Conservation (phyloP, 331 rosid genomes). For the Malus hybrid region DNA sequence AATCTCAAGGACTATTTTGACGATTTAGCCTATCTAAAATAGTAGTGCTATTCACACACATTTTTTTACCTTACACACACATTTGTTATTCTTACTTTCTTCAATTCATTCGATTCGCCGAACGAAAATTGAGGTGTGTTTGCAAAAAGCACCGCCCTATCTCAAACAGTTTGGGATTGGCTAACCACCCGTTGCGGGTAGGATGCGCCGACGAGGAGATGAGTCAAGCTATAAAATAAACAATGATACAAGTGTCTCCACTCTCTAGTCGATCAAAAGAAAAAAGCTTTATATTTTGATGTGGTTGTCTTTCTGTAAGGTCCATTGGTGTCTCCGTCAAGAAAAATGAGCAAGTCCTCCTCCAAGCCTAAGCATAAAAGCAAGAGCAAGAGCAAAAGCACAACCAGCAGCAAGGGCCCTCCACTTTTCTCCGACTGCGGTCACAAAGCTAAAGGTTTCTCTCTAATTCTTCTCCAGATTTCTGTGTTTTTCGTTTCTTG, state of each 20-base stretch:
- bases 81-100: too few relatives aligned
- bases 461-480: neutral
- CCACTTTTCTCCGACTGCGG: neutral
- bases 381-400: neutral
- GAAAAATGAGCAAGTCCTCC: neutral
- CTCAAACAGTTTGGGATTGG: too few relatives aligned
- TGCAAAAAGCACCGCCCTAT: too few relatives aligned
- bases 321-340: neutral
- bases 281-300: neutral
- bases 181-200: too few relatives aligned
- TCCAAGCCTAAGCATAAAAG: neutral
- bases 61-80: too few relatives aligned
- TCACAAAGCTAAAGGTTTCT: neutral
- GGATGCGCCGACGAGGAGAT: too few relatives aligned
- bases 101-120: too few relatives aligned
- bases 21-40: too few relatives aligned
- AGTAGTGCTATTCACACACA: too few relatives aligned
- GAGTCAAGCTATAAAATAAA: too few relatives aligned
- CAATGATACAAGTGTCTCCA: neutral
- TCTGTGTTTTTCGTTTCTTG: neutral
- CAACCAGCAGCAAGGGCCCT: neutral
- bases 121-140: accelerated
- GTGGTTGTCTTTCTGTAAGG: neutral
- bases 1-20: too few relatives aligned
- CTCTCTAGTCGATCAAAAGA: neutral